phyloP scores from a whole-genome alignment of 176 grass and related monocot species.

The Olyra latifolia region DNA sequence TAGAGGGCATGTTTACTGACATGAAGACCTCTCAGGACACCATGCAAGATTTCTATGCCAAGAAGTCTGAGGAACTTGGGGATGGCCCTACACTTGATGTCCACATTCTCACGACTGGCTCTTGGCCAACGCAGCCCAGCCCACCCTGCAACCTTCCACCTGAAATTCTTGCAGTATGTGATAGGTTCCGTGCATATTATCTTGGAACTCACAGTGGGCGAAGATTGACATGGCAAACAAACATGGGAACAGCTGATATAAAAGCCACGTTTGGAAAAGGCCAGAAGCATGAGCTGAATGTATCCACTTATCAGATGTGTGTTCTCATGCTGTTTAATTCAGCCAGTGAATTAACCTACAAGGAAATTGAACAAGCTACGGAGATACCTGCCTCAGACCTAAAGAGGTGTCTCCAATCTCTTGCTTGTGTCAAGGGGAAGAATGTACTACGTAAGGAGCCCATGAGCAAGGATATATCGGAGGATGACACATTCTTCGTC shows the following conservation, averaged over 20 bases:
- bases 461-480: slow-evolving; percentile 98
- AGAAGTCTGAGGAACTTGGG: slow-evolving; percentile 62
- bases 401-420: slow-evolving; percentile 92
- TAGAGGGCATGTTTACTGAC: slow-evolving; percentile 98
- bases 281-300: slow-evolving; percentile 95
- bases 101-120: slow-evolving; percentile 94
- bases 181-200: slow-evolving; percentile 85
- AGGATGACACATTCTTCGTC: slow-evolving; percentile 88
- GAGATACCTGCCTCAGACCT: slow-evolving; percentile 85
- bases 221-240: slow-evolving; percentile 98
- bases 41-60: slow-evolving; percentile 88
- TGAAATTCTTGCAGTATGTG: slow-evolving; percentile 81
- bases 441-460: slow-evolving; percentile 94
- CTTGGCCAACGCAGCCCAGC: slow-evolving; percentile 88
- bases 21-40: slow-evolving; percentile 99
- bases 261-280: slow-evolving; percentile 88
- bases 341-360: slow-evolving; percentile 56
- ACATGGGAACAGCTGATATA: slow-evolving; percentile 97
- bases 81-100: slow-evolving; percentile 84
- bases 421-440: slow-evolving; percentile 98
- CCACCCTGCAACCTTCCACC: slow-evolving; percentile 75
- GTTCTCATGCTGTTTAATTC: slow-evolving; percentile 92
- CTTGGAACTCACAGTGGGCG: slow-evolving; percentile 92
- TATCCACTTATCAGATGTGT: slow-evolving; percentile 99
- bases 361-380: slow-evolving; percentile 81